Evolutionary conservation across 352 stramenopile genomes (phyloP).

Genomic region (Globisporangium carolinianum): DNA sequence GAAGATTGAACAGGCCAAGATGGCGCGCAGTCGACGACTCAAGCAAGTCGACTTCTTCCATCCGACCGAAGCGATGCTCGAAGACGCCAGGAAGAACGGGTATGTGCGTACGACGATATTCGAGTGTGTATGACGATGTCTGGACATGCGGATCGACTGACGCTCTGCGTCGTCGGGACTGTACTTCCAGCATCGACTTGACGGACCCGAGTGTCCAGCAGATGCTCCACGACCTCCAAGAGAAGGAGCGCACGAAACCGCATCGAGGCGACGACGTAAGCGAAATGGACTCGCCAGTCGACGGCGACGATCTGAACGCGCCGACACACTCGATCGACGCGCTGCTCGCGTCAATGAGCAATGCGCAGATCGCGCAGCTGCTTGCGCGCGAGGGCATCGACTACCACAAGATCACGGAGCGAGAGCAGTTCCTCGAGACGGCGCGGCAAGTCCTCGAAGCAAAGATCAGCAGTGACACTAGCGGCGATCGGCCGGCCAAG

Average conservation of each 20-base stretch:
- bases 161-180: no score
- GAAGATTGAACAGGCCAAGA: conserved; percentile 50
- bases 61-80: conserved; percentile 69
- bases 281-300: not conserved
- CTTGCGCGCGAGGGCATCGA: conserved; percentile 61
- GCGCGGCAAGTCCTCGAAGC: conserved; percentile 54
- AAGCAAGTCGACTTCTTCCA: conserved; percentile 78
- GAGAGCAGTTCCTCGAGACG: conserved; percentile 68
- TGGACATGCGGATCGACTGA: no score
- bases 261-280: conserved; percentile 5
- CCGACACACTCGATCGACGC: conserved; percentile 52
- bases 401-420: conserved; percentile 69
- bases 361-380: conserved; percentile 57
- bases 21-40: conserved; percentile 28
- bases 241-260: conserved; percentile 44
- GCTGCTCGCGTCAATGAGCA: conserved; percentile 72
- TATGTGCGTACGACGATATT: conserved; percentile 10
- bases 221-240: conserved; percentile 77
- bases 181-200: conserved; percentile 54
- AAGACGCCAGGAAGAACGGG: conserved; percentile 71
- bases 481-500: conserved; percentile 10
- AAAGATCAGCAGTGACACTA: conserved; percentile 35
- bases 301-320: conserved; percentile 10
- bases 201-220: conserved; percentile 64
- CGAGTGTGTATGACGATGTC: no score